These are phyloP conservation scores for Trichophyton simii DNA, from an alignment of 2,329 filamentous ascomycete species.

Conservation along the genomic window DNA sequence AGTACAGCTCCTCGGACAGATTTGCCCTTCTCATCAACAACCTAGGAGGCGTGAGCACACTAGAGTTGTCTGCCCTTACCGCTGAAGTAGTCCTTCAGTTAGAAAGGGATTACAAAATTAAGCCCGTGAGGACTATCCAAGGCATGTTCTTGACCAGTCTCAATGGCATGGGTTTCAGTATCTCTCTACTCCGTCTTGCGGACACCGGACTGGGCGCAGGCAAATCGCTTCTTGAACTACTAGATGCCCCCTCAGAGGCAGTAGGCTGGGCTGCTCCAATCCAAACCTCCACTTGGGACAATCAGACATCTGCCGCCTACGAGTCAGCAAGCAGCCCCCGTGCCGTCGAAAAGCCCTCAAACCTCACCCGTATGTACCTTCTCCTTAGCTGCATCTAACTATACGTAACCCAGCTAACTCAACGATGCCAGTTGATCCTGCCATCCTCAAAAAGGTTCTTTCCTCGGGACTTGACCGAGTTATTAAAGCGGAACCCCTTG, in stretches of 20 bases:
- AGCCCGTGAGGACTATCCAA: conserved; percentile 48
- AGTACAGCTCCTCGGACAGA: conserved; percentile 45
- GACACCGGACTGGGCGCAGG: conserved; percentile 46
- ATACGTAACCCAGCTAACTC: conserved; percentile 11
- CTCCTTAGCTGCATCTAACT: conserved; percentile 1
- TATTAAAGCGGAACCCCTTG: conserved; percentile 51
- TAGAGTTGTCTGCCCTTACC: conserved; percentile 56
- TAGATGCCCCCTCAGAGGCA: conserved; percentile 56
- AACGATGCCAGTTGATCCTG: conserved; percentile 8
- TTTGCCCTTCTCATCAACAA: conserved; percentile 58
- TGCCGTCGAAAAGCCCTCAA: conserved; percentile 39
- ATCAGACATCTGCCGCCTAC: conserved; percentile 31
- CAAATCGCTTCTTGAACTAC: conserved; percentile 48
- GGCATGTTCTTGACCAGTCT: conserved; percentile 62
- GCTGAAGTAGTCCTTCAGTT: conserved; percentile 54
- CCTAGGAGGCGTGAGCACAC: conserved; percentile 53
- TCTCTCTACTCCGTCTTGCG: conserved; percentile 51
- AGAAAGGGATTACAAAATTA: conserved; percentile 45
- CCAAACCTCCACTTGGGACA: conserved; percentile 46
- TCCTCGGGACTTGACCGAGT: conserved; percentile 44
- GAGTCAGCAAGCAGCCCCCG: conserved; percentile 25
- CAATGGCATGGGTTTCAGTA: conserved; percentile 59
- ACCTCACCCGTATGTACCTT: conserved; percentile 36
- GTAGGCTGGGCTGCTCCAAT: conserved; percentile 55
- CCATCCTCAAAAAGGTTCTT: conserved; percentile 39